Conservation (phyloP, 371 early-diverging fungal species). For the Syncephalastrum sp. region DNA sequence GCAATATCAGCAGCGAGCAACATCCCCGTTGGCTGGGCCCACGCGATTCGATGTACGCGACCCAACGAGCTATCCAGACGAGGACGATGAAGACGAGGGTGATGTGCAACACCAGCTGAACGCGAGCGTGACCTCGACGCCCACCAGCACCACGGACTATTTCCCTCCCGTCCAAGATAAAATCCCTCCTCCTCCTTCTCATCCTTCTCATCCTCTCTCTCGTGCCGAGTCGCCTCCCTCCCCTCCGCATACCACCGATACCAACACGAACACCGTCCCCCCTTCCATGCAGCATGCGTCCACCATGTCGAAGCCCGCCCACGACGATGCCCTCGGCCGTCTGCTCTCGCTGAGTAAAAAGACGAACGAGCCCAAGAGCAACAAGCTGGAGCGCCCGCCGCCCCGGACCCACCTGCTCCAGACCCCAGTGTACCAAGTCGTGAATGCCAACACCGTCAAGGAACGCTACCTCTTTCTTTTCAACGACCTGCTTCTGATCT, state of each 20-base stretch:
- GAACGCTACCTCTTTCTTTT: constrained; percentile 82
- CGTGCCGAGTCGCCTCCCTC: no score
- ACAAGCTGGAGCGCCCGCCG: constrained; percentile 20
- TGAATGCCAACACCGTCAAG: constrained; percentile 67
- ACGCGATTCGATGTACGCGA: no score
- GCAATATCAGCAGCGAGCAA: not conserved
- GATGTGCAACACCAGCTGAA: no score
- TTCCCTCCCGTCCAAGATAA: not conserved
- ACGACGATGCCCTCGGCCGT: not conserved
- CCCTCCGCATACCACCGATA: no score
- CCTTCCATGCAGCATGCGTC: not conserved
- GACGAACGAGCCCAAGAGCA: not conserved
- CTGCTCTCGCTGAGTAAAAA: not conserved
- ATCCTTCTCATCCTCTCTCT: no score
- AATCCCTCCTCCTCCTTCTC: not conserved
- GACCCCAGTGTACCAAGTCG: constrained; percentile 76
- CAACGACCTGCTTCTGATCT: constrained; percentile 75
- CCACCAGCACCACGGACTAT: no score
- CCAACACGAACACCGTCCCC: not conserved
- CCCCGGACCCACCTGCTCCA: constrained; percentile 71
- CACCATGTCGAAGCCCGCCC: not conserved
- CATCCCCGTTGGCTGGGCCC: no score
- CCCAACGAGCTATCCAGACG: no score
- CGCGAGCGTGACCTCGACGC: no score
- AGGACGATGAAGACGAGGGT: no score